phyloP scores from a whole-genome alignment of 78 protist genomes.

The Dictyostelium purpureum region DNA sequence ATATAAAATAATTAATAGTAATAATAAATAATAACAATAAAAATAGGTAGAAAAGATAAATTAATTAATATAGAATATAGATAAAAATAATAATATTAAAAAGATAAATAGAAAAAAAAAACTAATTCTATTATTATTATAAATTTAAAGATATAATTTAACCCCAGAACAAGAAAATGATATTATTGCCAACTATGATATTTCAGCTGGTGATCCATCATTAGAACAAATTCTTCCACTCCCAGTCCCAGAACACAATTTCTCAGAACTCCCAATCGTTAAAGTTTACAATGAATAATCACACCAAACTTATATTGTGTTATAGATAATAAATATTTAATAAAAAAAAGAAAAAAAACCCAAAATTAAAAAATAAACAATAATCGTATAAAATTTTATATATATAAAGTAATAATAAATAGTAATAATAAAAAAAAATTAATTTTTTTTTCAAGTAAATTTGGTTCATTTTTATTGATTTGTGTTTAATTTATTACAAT shows the following conservation, averaged over 20 bases:
- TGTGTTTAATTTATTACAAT: no score
- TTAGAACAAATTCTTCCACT: constrained; percentile 17
- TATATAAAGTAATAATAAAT: no score
- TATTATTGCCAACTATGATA: constrained; percentile 30
- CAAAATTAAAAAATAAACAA: no score
- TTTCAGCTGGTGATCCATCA: constrained; percentile 32
- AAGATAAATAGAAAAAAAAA: not conserved
- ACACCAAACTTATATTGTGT: no score
- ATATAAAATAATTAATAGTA: not conserved
- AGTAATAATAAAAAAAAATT: no score
- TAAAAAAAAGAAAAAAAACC: no score
- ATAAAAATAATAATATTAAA: not conserved
- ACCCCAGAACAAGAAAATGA: constrained; percentile 69
- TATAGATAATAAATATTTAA: no score
- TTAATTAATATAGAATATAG: not conserved
- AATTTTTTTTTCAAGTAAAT: no score
- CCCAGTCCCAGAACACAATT: constrained; percentile 75
- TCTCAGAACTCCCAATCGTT: constrained; percentile 55
- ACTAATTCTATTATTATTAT: not conserved
- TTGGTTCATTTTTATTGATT: no score
- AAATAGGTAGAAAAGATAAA: not conserved
- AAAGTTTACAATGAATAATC: not conserved
- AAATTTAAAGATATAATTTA: constrained; percentile 47
- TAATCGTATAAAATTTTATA: no score
- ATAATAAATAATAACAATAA: not conserved